These are phyloP conservation scores for Collybiopsis luxurians DNA, from an alignment of 768 basidiomycete species.

Conservation along the genomic window DNA sequence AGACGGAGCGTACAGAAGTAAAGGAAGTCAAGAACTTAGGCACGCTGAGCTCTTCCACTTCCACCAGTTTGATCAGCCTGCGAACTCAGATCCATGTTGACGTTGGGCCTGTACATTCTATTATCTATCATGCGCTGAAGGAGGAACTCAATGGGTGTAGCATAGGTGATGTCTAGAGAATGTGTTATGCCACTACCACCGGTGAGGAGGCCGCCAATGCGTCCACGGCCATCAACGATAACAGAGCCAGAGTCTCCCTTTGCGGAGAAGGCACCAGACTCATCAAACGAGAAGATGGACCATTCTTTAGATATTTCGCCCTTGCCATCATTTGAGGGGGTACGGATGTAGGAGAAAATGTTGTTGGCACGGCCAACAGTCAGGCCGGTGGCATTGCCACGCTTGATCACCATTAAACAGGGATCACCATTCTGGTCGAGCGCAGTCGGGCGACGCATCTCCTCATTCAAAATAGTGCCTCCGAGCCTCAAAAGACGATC, in stretches of 20 bases:
- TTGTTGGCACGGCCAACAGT: slow-evolving; percentile 28
- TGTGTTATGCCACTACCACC: slow-evolving; percentile 19
- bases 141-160: slow-evolving; percentile 33
- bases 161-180: slow-evolving; percentile 35
- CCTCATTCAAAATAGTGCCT: slow-evolving; percentile 24
- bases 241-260: slow-evolving; percentile 38
- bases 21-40: too few relatives aligned
- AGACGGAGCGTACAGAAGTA: too few relatives aligned
- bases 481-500: slow-evolving; percentile 23
- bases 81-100: too few relatives aligned
- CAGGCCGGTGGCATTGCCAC: slow-evolving; percentile 24
- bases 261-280: slow-evolving; percentile 34
- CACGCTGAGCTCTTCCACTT: too few relatives aligned
- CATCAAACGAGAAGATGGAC: slow-evolving; percentile 24
- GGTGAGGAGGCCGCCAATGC: slow-evolving; percentile 33
- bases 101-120: too few relatives aligned
- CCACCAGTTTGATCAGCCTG: too few relatives aligned
- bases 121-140: slow-evolving; percentile 9
- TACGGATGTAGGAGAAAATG: slow-evolving; percentile 22
- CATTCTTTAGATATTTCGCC: slow-evolving; percentile 24
- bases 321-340: slow-evolving; percentile 13
- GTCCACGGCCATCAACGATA: slow-evolving; percentile 28
- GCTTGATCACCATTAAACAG: slow-evolving; percentile 36
- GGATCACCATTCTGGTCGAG: too few relatives aligned
- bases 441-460: slow-evolving; percentile 27